Conservation (phyloP, 352 stramenopile species). For the Nothophytophthora sp. region DNA sequence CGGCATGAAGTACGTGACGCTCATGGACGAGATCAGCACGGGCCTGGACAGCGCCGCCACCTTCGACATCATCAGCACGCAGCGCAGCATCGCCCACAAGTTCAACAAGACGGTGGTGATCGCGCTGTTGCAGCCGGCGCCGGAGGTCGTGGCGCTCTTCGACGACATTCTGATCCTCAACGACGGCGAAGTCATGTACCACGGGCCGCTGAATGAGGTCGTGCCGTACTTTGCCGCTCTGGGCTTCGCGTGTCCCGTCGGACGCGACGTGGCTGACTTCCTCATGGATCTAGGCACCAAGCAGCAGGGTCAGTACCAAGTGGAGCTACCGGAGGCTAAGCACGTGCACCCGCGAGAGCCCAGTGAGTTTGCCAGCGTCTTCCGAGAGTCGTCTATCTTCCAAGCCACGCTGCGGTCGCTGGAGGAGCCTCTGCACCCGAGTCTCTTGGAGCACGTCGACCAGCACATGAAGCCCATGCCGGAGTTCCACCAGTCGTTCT, state of each 20-base stretch:
- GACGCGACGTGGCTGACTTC: conserved; percentile 36
- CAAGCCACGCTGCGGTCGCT: conserved; percentile 58
- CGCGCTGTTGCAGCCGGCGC: conserved; percentile 81
- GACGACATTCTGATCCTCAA: conserved; percentile 56
- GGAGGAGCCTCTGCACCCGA: conserved; percentile 18
- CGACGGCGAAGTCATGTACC: conserved; percentile 43
- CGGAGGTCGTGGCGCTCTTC: conserved; percentile 53
- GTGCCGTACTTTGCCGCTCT: conserved; percentile 33
- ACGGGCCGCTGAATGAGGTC: conserved; percentile 30
- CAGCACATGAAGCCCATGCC: conserved; percentile 73
- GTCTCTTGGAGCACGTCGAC: conserved; percentile 44
- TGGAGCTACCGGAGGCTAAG: conserved; percentile 4
- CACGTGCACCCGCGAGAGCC: conserved; percentile 19
- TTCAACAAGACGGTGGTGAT: conserved; percentile 65
- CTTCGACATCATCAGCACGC: conserved; percentile 56
- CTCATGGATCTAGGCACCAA: conserved; percentile 43
- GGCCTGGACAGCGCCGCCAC: conserved; percentile 53
- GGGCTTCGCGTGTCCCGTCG: conserved; percentile 28
- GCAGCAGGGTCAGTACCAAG: conserved; percentile 31
- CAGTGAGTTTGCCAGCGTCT: conserved; percentile 40
- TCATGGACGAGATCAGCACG: conserved; percentile 89
- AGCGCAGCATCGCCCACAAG: conserved; percentile 38
- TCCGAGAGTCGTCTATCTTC: conserved; percentile 39
- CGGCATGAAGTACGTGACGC: conserved; percentile 63
- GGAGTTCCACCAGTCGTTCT: conserved; percentile 29